These are phyloP conservation scores for Colletotrichum theobromicola DNA, from an alignment of 2,329 filamentous ascomycete genomes.

Conservation along the genomic window DNA sequence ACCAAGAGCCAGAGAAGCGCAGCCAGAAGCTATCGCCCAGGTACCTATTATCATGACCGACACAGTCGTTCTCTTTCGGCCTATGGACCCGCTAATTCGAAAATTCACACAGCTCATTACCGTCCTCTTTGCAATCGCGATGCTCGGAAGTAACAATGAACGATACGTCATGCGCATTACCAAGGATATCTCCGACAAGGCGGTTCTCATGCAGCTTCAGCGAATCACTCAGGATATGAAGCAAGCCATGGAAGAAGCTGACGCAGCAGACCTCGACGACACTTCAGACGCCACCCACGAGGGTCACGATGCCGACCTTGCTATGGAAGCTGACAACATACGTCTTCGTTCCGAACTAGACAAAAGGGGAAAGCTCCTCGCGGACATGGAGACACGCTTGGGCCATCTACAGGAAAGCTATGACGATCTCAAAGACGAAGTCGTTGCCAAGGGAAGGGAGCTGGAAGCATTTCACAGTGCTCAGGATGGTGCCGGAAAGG, in stretches of 20 bases:
- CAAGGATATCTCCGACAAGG: constrained; percentile 34
- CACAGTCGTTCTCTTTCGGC: not conserved
- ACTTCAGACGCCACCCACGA: constrained; percentile 43
- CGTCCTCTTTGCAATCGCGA: constrained; percentile 65
- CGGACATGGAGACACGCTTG: constrained; percentile 63
- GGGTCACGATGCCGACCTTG: constrained; percentile 58
- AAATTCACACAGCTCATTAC: constrained; percentile 60
- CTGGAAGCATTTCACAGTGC: constrained; percentile 55
- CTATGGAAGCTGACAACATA: constrained; percentile 61
- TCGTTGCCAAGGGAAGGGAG: constrained; percentile 61
- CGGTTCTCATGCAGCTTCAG: constrained; percentile 50
- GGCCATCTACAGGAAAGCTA: constrained; percentile 66
- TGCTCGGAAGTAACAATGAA: constrained; percentile 61
- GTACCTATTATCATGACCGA: constrained; percentile 34
- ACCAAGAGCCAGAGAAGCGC: constrained; percentile 61
- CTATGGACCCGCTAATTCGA: constrained; percentile 25
- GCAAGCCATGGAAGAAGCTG: constrained; percentile 35
- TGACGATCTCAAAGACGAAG: constrained; percentile 69
- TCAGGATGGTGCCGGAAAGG: constrained; percentile 57
- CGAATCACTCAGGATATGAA: constrained; percentile 49
- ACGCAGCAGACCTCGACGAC: constrained; percentile 41
- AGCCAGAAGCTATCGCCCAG: constrained; percentile 59
- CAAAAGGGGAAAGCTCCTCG: constrained; percentile 59
- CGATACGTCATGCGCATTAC: constrained; percentile 55
- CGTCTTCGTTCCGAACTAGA: constrained; percentile 57